Evolutionary conservation across 2,329 filamentous ascomycete genomes (phyloP).

Genomic region (Leptosphaerulina australis): DNA sequence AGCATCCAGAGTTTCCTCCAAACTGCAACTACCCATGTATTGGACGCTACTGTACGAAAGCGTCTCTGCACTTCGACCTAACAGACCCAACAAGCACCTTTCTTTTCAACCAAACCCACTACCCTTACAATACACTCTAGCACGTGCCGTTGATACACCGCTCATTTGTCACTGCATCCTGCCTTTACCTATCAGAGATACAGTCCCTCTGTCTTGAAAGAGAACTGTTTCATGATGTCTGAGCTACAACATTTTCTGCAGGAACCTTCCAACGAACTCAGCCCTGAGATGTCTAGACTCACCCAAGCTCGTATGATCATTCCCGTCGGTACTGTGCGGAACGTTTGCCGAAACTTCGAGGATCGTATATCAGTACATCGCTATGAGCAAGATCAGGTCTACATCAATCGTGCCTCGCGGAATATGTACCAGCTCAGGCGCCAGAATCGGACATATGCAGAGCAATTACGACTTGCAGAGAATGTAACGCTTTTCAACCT

Average conservation of each 20-base stretch:
- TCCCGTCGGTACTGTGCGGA: background rate
- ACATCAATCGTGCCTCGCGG: background rate
- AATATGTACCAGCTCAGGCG: background rate
- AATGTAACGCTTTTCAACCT: background rate
- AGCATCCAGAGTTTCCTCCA: background rate
- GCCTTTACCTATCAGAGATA: background rate
- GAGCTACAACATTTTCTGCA: background rate
- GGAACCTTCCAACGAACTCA: background rate
- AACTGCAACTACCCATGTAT: background rate
- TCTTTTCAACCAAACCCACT: background rate
- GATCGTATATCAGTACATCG: background rate
- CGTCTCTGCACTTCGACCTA: no score
- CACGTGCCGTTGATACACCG: background rate
- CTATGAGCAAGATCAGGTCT: background rate
- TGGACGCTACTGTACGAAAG: background rate
- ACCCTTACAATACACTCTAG: background rate
- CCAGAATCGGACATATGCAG: slow-evolving; percentile 4
- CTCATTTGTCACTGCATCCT: background rate
- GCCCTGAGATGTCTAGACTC: background rate
- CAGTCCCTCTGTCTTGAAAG: background rate
- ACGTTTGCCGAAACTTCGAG: background rate
- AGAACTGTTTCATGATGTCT: background rate
- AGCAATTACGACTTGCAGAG: slow-evolving; percentile 4
- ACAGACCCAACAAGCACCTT: background rate
- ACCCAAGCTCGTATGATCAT: background rate